Percentiles rank a stretch among this genome's conserved stretches.
Evolutionary conservation across 208 protist species (phyloP).

Genomic region (Leptomonas seymouri): DNA sequence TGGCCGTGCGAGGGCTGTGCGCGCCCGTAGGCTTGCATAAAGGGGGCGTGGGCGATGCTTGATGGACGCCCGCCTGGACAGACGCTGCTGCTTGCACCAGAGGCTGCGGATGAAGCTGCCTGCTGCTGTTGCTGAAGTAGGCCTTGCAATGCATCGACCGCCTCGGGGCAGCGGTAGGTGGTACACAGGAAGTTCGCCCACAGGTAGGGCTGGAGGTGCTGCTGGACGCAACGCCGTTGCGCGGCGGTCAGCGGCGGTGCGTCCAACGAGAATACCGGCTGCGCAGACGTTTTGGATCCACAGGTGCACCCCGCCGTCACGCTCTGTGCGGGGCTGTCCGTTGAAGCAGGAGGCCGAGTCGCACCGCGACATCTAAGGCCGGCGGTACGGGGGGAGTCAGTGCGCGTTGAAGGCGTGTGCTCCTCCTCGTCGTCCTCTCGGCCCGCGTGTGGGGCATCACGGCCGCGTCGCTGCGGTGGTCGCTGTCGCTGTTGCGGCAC

Average conservation of each 20-base stretch:
- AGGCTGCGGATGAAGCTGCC: neutral
- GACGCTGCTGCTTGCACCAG: neutral
- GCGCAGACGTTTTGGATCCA: neutral
- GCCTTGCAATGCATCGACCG: constrained; percentile 17
- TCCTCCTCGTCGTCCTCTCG: constrained; percentile 4
- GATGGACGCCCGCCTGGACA: neutral
- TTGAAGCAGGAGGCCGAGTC: no score
- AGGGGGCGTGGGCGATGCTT: no score
- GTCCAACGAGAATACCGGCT: constrained; percentile 1
- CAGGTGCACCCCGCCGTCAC: neutral
- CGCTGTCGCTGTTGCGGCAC: constrained; percentile 20
- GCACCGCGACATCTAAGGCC: neutral
- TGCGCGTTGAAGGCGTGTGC: neutral
- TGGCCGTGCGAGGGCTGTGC: neutral
- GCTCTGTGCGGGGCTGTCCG: no score
- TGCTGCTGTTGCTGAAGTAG: neutral
- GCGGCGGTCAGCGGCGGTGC: constrained; percentile 10
- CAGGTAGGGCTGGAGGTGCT: constrained; percentile 36
- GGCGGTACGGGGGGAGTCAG: neutral
- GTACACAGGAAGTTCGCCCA: constrained; percentile 30
- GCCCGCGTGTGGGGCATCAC: neutral
- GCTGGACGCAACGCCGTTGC: constrained; percentile 22
- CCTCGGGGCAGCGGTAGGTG: constrained; percentile 46
- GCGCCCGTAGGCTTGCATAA: neutral
- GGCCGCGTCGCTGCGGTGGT: constrained; percentile 18